Evolutionary conservation across 192 early-diverging fungal species (phyloP).

Genomic region (Entomortierella chlamydospora): DNA sequence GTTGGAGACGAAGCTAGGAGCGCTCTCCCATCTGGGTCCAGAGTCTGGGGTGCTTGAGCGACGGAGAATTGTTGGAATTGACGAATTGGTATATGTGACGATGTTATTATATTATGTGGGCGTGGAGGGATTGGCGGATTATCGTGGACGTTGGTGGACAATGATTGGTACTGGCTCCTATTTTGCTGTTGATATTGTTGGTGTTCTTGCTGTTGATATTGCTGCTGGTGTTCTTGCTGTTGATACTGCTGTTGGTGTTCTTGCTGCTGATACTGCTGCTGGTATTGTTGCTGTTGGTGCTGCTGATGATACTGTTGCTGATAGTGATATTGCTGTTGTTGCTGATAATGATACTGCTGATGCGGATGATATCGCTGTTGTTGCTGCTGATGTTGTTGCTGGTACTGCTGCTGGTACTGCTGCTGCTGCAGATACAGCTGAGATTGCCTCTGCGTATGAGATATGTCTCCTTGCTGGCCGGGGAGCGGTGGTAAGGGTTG

Average conservation of each 20-base stretch:
- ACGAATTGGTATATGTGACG: neutral
- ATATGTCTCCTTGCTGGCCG: neutral
- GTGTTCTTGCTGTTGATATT: neutral
- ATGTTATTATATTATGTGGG: neutral
- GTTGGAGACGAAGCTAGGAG: slow-evolving; percentile 2
- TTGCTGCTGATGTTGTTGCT: neutral
- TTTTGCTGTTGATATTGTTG: neutral
- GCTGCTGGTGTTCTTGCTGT: neutral
- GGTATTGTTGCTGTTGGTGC: slow-evolving; percentile 8
- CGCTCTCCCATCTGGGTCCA: slow-evolving; percentile 17
- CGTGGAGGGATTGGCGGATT: slow-evolving; percentile 12
- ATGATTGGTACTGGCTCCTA: neutral
- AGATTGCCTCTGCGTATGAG: neutral
- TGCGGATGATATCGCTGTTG: neutral
- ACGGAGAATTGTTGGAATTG: slow-evolving; percentile 1
- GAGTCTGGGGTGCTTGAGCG: neutral
- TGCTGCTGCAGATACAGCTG: neutral
- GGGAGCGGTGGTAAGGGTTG: no score
- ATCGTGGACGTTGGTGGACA: neutral
- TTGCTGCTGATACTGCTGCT: slow-evolving; percentile 3
- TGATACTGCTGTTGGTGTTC: neutral
- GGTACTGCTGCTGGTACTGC: neutral
- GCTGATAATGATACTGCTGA: neutral
- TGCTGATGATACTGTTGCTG: slow-evolving; percentile 7
- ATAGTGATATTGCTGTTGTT: neutral